A percentile compares a stretch with the other conserved stretches of the same genome.
Evolutionary conservation across 345 rosid species (phyloP).

Genomic region (Salix suchowensis): DNA sequence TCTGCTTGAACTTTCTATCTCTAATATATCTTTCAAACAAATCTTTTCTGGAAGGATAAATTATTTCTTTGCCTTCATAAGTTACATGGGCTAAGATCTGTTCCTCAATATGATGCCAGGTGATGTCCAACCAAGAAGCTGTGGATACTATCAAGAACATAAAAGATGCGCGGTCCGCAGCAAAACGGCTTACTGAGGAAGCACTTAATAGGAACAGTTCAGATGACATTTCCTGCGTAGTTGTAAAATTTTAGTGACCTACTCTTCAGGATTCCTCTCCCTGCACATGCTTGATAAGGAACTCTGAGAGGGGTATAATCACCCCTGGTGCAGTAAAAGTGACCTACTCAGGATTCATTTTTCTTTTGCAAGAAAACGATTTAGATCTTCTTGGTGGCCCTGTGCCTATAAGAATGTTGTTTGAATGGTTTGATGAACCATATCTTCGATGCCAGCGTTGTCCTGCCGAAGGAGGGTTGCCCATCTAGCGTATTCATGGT

Average conservation of each 20-base stretch:
- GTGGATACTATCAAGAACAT: constrained; percentile 54
- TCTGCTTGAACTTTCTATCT: constrained; percentile 17
- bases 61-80: not conserved
- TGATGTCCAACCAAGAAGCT: constrained; percentile 86
- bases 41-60: not conserved
- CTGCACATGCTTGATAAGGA: not conserved
- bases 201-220: constrained; percentile 65
- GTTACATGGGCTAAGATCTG: not conserved
- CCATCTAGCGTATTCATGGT: not conserved
- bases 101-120: constrained; percentile 36
- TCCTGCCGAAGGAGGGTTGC: not conserved
- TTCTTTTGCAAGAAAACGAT: not conserved
- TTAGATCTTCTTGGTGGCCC: not conserved
- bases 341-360: no score
- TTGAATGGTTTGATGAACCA: not conserved
- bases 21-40: not conserved
- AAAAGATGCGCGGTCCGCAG: constrained; percentile 77
- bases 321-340: not conserved
- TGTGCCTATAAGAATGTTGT: not conserved
- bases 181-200: constrained; percentile 78
- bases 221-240: constrained; percentile 87
- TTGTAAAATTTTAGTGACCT: constrained; percentile 58
- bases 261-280: not conserved
- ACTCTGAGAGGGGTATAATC: not conserved
- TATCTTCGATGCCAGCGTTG: not conserved